Base-by-base conservation (phyloP, 106 monocot genomes). In the Dendrobium huoshanense region DNA sequence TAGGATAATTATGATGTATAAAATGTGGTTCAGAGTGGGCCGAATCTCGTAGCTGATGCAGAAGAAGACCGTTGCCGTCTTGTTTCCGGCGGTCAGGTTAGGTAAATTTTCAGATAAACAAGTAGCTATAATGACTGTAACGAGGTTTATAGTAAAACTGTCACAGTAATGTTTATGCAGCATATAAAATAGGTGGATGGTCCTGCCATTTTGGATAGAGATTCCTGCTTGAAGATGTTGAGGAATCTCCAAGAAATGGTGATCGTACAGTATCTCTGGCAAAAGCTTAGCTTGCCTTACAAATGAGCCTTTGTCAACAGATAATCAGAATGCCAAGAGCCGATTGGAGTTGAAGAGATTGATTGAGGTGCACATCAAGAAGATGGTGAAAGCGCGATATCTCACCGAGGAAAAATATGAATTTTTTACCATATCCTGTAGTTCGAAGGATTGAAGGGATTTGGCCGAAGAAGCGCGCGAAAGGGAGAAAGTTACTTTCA, bases 311-410 rank as follows among this genome's bases (percentile, higher is more conserved):
- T 72, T 61, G 7, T 48, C 70, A 31, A 29, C 75, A 6, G 75
- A 76, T 8, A 83, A 77, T 58, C 55, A 77, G 25, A 91, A 77
- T 83, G 75, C 79, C 18, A 47, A 75, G 72, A 85, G 81, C 10
- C 75, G 89, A 42, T 83, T 83, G 80, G 86, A 95, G 75, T 85
- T 84, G 58, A 99, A 93, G 77, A 89, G 95, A 76, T 79, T 74
- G 40, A 84, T 95, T 4, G 98, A 95, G 81, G 81, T 87, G 29
- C 80, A 84, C 41, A 95, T 95, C 42, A 99, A 99, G 88, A 99
- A 91, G 82, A 81, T 84, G 45, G 92, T 91, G 41, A 99, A 99
- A 80, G 85, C 81, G 5, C 91, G 89, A 59, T 87, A 84, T 79
- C 41, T 54, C 17, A 77, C 31, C 31, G 31, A 31, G 31, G 31